Conservation (phyloP, 2,329 filamentous ascomycete genomes). For the Apiospora pterosperma region DNA sequence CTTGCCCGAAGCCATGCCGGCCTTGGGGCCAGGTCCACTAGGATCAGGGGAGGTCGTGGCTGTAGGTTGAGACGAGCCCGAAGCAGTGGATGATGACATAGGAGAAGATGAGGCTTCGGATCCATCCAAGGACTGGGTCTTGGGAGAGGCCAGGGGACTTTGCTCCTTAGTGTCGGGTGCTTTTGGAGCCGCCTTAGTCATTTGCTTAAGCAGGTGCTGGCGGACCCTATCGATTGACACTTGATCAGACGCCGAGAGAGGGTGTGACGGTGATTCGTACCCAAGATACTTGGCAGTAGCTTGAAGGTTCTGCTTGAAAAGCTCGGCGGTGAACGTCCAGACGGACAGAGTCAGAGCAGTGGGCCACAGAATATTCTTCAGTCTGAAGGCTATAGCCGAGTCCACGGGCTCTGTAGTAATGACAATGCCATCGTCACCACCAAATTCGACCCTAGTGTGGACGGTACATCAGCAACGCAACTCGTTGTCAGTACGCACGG, state of each 20-base stretch:
- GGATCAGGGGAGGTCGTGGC: conserved; percentile 15
- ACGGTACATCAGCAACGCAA: conserved; percentile 9
- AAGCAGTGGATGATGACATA: background rate
- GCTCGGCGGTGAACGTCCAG: conserved; percentile 48
- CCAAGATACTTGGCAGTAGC: conserved; percentile 45
- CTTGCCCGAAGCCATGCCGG: conserved; percentile 7
- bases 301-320: conserved; percentile 42
- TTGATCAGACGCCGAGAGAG: conserved; percentile 23
- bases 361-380: conserved; percentile 29
- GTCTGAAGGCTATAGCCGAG: conserved; percentile 37
- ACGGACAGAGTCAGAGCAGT: conserved; percentile 46
- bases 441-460: conserved; percentile 11
- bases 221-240: conserved; percentile 26
- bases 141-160: conserved; percentile 13
- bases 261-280: conserved; percentile 24
- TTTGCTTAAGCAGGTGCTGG: too few relatives aligned
- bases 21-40: conserved; percentile 8
- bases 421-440: conserved; percentile 50
- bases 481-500: background rate
- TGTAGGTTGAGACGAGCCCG: conserved; percentile 10
- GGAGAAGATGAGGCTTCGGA: background rate
- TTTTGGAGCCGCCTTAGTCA: conserved; percentile 15
- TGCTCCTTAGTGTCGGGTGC: conserved; percentile 11
- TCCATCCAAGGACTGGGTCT: background rate
- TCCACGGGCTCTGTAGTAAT: conserved; percentile 48